Conservation (phyloP, 805 yeast species). For the Yarrowia keelungensis region DNA sequence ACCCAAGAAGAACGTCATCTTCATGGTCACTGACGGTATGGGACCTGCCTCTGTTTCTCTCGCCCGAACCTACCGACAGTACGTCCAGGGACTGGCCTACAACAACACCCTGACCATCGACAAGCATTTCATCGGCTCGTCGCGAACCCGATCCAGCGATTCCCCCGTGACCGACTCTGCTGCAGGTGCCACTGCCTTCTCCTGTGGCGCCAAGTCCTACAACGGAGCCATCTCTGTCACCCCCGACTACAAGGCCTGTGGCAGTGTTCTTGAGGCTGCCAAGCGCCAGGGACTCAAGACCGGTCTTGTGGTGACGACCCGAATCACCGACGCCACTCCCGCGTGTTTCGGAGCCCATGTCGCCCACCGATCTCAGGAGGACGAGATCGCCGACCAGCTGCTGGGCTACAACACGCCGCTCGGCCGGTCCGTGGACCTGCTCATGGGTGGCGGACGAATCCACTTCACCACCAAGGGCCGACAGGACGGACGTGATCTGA, state of each 20-base stretch:
- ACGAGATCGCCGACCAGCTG: conserved; percentile 85
- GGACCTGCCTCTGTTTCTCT: conserved; percentile 87
- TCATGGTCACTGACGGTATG: conserved; percentile 95
- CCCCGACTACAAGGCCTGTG: conserved; percentile 74
- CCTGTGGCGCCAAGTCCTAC: conserved; percentile 82
- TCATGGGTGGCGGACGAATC: conserved; percentile 91
- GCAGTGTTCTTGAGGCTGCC: conserved; percentile 86
- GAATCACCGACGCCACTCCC: conserved; percentile 94
- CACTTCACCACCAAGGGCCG: conserved; percentile 79
- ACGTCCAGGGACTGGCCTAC: conserved; percentile 59
- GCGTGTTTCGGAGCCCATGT: conserved; percentile 88
- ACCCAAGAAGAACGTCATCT: conserved; percentile 73
- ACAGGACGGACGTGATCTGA: conserved; percentile 69
- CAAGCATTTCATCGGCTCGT: conserved; percentile 75
- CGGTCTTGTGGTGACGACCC: conserved; percentile 90
- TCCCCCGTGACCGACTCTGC: conserved; percentile 93
- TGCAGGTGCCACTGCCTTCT: conserved; percentile 95
- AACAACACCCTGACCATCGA: conserved; percentile 70
- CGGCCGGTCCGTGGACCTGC: conserved; percentile 80
- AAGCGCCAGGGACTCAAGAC: conserved; percentile 80
- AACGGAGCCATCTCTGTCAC: conserved; percentile 93
- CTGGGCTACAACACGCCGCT: conserved; percentile 75
- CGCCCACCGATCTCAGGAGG: conserved; percentile 76
- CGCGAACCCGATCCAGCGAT: conserved; percentile 79
- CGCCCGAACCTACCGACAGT: conserved; percentile 77